Conservation (phyloP, 257 asterid species). For the Nicotiana benthamiana region DNA sequence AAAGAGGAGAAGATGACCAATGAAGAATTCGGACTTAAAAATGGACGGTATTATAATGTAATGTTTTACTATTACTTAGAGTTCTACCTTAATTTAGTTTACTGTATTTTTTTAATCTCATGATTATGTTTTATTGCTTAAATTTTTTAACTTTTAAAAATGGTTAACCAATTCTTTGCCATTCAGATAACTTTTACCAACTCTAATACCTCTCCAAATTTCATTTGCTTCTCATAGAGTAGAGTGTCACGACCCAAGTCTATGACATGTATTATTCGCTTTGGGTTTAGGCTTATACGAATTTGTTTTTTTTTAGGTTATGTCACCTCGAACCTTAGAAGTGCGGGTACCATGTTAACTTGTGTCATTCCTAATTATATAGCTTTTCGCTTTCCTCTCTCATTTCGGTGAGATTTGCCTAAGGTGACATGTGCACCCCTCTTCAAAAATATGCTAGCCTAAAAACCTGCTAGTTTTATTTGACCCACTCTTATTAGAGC, state of each 20-base stretch:
- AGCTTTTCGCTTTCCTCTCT: no score
- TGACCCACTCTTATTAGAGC: no score
- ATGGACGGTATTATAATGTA: constrained; percentile 83
- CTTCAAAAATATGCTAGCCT: no score
- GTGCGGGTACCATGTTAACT: no score
- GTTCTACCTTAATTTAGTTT: not conserved
- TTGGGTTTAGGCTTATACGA: no score
- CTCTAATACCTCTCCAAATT: not conserved
- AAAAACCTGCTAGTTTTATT: no score
- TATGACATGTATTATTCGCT: no score
- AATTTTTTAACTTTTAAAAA: not conserved
- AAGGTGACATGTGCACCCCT: no score
- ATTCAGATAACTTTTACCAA: not conserved
- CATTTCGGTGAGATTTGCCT: no score
- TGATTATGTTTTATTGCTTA: not conserved
- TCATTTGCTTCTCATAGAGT: not conserved
- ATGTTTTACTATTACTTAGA: constrained; percentile 21
- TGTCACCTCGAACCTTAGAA: rapidly evolving
- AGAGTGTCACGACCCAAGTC: no score
- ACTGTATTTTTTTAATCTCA: not conserved
- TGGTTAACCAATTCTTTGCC: not conserved
- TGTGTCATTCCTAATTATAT: no score
- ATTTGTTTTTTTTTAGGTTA: no score
- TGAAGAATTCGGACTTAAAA: constrained; percentile 32
- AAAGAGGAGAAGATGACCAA: constrained; percentile 22